Evolutionary conservation across 306 rosid genomes (phyloP).

Genomic region (Trifolium fragiferum): DNA sequence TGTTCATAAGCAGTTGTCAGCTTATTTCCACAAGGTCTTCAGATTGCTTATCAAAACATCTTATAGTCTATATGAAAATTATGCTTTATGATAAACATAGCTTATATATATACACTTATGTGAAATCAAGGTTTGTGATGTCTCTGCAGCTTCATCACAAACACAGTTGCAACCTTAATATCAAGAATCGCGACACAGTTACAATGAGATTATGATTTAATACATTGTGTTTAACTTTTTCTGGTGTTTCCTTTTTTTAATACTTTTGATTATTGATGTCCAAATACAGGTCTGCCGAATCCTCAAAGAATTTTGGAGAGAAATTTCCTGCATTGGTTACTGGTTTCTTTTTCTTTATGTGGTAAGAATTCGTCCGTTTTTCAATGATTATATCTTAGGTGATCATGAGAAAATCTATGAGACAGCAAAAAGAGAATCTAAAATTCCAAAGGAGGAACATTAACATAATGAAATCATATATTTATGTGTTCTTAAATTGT

Average conservation of each 20-base stretch:
- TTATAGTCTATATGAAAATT: neutral
- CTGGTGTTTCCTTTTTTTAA: neutral
- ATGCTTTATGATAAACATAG: too few species aligned
- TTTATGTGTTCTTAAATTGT: neutral
- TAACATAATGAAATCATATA: neutral
- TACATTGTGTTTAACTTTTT: too few species aligned
- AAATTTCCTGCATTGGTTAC: slow-evolving; percentile 32
- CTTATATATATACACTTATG: too few species aligned
- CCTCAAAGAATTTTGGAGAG: slow-evolving; percentile 29
- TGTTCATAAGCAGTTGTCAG: neutral
- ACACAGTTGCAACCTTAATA: too few species aligned
- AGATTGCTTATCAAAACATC: neutral
- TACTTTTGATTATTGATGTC: neutral
- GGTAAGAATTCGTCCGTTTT: neutral
- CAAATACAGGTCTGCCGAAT: slow-evolving; percentile 12
- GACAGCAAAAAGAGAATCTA: neutral
- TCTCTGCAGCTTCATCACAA: too few species aligned
- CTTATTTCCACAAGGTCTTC: neutral
- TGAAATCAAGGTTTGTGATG: too few species aligned
- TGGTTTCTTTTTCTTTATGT: slow-evolving; percentile 36
- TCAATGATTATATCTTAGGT: neutral
- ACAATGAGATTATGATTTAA: too few species aligned
- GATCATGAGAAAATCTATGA: neutral
- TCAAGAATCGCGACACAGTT: too few species aligned
- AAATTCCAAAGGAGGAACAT: neutral